phyloP scores from a whole-genome alignment of 1,139 yeast species.

The Yamadazyma diospyri region DNA sequence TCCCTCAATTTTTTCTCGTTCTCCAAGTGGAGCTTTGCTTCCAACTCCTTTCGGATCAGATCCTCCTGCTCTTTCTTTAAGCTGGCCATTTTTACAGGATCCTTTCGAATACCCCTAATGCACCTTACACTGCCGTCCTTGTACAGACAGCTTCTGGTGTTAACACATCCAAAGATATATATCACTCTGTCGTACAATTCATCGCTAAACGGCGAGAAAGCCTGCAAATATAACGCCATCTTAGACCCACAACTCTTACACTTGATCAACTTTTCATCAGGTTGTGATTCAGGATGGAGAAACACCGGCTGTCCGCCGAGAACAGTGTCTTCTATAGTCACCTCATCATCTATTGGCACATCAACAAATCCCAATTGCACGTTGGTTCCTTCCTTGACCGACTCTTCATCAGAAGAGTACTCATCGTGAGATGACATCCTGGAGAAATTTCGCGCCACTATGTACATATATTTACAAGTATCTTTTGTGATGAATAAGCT shows the following conservation, averaged over 20 bases:
- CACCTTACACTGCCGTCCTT: slow-evolving; percentile 69
- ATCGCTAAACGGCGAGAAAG: slow-evolving; percentile 71
- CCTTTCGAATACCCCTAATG: slow-evolving; percentile 68
- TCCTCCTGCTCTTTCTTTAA: slow-evolving; percentile 37
- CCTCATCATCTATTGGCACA: slow-evolving; percentile 33
- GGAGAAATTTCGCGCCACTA: slow-evolving; percentile 1
- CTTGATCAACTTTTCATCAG: slow-evolving; percentile 45
- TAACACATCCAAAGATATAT: slow-evolving; percentile 74
- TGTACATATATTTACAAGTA: slow-evolving; percentile 23
- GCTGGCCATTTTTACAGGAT: slow-evolving; percentile 43
- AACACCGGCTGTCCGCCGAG: slow-evolving; percentile 74
- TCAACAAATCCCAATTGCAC: slow-evolving; percentile 66
- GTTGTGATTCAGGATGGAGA: slow-evolving; percentile 53
- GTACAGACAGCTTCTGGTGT: slow-evolving; percentile 55
- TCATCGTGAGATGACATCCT: slow-evolving; percentile 33
- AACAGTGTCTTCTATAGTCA: slow-evolving; percentile 69
- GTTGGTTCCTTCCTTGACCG: slow-evolving; percentile 20
- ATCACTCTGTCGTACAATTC: slow-evolving; percentile 76
- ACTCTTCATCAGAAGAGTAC: slow-evolving; percentile 43
- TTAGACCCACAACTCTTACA: slow-evolving; percentile 64
- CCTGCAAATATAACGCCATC: slow-evolving; percentile 72
- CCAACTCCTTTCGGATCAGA: slow-evolving; percentile 31
- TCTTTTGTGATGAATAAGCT: slow-evolving; percentile 65
- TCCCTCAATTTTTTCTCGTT: slow-evolving; percentile 39
- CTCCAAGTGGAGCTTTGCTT: slow-evolving; percentile 40